Evolutionary conservation across 257 asterid genomes (phyloP), one percentile per base, ranked within the genome.

Genomic region (Scutellaria barbata): DNA sequence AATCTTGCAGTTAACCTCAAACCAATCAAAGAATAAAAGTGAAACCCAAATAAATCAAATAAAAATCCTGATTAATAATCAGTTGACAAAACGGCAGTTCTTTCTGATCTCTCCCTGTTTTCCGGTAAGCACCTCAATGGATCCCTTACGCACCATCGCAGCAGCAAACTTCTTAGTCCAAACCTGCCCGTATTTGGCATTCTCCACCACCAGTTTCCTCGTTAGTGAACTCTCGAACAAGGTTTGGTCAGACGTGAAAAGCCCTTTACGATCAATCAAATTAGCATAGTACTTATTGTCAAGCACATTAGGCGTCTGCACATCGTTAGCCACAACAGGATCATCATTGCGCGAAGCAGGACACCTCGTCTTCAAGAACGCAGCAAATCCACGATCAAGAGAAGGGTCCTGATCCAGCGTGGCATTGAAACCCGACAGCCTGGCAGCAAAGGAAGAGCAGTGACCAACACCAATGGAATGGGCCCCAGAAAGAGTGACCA

Each of bases 401-500:
- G 85, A 65, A 7, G 90, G 92, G 71, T 89, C 92, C 14, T 66
- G 74, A n/a, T 75, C 55, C 20, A 70, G 42, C 14, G 81, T 69
- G 11, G 78, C 43, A 43, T 74, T 76, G 51, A 79, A 79, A 1
- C 68, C 62, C 7, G 82, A 78, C 7, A 88, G 80, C 25, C 95
- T 60, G 50, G 1, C 60, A 17, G 83, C 42, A 47, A 88, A 84
- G 42, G 87, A 54, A 8, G 85, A 68, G 45, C 95, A 88, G 52
- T 82, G 92, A 35, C 85, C 68, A 7, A 85, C 67, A 0, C 92
- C 95, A 10, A 88, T 70, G 12, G 92, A 86, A 43, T 88, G 90
- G 10, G 95, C 79, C 2, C 95, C 92, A 6, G 95, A 86, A 5
- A 88, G 92, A 0, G 88, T 83, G 3, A 88, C 95, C 92, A 88